Evolutionary conservation across 2,329 filamentous ascomycete species (phyloP).

Genomic region (Ascosphaera acerosa): DNA sequence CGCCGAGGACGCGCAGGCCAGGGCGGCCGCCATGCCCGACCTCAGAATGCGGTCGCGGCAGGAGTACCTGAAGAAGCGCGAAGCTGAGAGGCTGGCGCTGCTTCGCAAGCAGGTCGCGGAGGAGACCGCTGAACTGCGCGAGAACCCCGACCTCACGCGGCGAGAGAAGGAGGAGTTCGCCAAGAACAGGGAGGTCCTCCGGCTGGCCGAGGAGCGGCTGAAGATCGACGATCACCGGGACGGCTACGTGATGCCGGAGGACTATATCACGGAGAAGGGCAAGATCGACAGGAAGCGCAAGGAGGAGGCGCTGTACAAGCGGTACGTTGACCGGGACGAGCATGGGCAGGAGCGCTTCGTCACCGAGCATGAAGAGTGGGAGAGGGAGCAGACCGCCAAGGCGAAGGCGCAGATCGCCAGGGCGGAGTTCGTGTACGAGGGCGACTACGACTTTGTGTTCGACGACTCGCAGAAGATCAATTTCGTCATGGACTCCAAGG

Average conservation of each 20-base stretch:
- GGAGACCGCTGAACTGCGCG: conserved; percentile 56
- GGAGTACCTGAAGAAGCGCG: conserved; percentile 81
- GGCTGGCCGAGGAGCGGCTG: conserved; percentile 59
- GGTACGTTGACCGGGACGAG: conserved; percentile 70
- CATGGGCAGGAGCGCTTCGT: conserved; percentile 71
- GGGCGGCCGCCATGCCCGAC: conserved; percentile 50
- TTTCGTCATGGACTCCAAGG: conserved; percentile 49
- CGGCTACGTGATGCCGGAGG: conserved; percentile 79
- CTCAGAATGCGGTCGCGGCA: conserved; percentile 65
- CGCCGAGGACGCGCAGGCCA: conserved; percentile 40
- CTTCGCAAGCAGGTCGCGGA: conserved; percentile 74
- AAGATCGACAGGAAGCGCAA: conserved; percentile 74
- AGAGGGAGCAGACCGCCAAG: conserved; percentile 65
- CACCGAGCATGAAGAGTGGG: conserved; percentile 92
- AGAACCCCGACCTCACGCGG: conserved; percentile 48
- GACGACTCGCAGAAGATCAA: conserved; percentile 74
- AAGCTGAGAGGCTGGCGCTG: conserved; percentile 63
- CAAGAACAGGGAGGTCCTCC: conserved; percentile 59
- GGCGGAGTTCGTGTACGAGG: conserved; percentile 47
- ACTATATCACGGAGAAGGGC: conserved; percentile 83
- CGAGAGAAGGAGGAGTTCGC: conserved; percentile 71
- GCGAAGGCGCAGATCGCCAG: conserved; percentile 65
- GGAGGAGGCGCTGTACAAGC: conserved; percentile 67
- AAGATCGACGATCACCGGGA: conserved; percentile 78
- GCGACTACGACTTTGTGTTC: conserved; percentile 79